Conservation (phyloP, 257 asterid species). For the Nicotiana noctiflora region DNA sequence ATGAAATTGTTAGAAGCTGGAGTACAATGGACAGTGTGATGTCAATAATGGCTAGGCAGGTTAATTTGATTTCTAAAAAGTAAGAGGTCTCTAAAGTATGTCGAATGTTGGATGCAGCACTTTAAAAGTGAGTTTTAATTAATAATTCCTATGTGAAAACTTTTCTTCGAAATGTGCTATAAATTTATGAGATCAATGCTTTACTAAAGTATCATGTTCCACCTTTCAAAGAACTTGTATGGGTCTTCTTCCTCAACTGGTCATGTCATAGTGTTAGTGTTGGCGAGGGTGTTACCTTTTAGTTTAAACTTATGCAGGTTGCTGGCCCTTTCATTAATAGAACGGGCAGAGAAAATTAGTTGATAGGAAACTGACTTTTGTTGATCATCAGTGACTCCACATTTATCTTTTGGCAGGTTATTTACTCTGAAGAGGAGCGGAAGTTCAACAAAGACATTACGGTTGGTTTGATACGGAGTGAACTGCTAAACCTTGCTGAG, state of each 20-base stretch:
- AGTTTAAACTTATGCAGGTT: not conserved
- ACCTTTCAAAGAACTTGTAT: not conserved
- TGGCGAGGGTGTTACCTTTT: not conserved
- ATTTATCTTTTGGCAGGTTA: slow-evolving; percentile 48
- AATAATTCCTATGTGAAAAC: not conserved
- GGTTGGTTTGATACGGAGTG: slow-evolving; percentile 75
- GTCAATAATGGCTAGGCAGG: not conserved
- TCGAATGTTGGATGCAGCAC: not conserved
- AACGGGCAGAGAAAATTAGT: not conserved
- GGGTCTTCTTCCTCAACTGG: not conserved
- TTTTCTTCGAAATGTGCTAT: not conserved
- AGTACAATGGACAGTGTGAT: not conserved
- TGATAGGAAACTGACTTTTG: not conserved
- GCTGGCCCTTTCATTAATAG: not conserved
- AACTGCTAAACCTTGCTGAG: slow-evolving; percentile 80
- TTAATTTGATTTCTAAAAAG: not conserved
- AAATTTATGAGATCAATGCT: not conserved
- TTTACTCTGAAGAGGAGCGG: slow-evolving; percentile 86
- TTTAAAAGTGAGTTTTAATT: not conserved
- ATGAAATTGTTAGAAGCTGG: not conserved
- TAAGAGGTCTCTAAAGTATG: not conserved
- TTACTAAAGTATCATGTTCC: not conserved
- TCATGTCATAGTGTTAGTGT: not conserved
- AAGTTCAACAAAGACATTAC: slow-evolving; percentile 85
- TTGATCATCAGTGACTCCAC: not conserved